Conservation (phyloP, 768 basidiomycete species). For the Paxillus ammoniavirescens region DNA sequence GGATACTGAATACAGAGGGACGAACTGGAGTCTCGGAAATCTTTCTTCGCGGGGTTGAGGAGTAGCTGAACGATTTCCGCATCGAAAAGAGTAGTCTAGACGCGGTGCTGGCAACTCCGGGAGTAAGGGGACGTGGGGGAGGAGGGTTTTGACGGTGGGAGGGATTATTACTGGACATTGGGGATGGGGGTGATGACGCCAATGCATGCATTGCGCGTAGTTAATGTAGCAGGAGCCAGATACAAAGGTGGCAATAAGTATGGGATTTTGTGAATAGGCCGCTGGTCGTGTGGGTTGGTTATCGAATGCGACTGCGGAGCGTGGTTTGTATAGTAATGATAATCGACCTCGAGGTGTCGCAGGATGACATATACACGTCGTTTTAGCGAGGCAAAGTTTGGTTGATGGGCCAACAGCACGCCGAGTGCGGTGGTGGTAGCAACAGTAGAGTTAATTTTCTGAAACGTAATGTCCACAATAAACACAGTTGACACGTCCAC, state of each 20-base stretch:
- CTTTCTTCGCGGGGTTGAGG: slow-evolving; percentile 22
- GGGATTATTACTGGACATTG: slow-evolving; percentile 9
- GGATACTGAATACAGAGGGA: neutral
- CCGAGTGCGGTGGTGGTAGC: no score
- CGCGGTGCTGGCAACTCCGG: slow-evolving; percentile 18
- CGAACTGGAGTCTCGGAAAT: slow-evolving; percentile 16
- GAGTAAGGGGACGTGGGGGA: slow-evolving; percentile 4
- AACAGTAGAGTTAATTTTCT: no score
- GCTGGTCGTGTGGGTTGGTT: neutral
- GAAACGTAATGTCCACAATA: no score
- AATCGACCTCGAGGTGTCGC: neutral
- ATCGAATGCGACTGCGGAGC: neutral
- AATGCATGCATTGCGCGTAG: slow-evolving; percentile 13
- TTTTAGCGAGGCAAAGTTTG: neutral
- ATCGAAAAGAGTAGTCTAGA: slow-evolving; percentile 31
- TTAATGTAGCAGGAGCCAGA: neutral
- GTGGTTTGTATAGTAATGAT: neutral
- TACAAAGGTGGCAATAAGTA: neutral
- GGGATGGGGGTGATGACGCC: slow-evolving; percentile 13
- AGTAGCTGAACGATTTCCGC: slow-evolving; percentile 26
- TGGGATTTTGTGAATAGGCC: neutral
- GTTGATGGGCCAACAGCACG: neutral
- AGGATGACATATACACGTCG: neutral
- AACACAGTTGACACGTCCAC: no score
- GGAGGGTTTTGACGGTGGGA: neutral